phyloP scores from a whole-genome alignment of 148 eudicot species.

The Vaccinium myrtillus region DNA sequence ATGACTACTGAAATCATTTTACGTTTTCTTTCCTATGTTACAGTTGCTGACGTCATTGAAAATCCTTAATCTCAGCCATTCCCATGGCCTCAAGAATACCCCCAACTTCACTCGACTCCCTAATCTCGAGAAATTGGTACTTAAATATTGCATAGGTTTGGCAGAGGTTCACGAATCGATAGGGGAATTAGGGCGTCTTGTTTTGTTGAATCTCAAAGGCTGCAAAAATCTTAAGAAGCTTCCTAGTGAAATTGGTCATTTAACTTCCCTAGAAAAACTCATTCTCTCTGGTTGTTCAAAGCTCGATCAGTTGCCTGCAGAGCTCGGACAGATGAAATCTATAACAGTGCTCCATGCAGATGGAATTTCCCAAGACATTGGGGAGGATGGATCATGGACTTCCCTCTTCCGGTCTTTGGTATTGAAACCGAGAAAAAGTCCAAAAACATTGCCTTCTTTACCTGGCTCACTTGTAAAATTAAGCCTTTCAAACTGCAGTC shows the following conservation, averaged over 20 bases:
- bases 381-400: background rate
- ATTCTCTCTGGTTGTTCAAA: constrained; percentile 12
- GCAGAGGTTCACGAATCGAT: no score
- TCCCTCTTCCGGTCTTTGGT: background rate
- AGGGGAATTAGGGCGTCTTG: no score
- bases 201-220: no score
- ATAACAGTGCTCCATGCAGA: background rate
- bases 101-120: no score
- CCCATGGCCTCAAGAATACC: no score
- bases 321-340: background rate
- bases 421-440: background rate
- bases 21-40: no score
- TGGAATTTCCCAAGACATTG: background rate
- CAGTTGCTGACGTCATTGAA: no score
- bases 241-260: background rate
- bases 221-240: no score
- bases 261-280: constrained; percentile 6
- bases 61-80: no score
- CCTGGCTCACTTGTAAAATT: background rate
- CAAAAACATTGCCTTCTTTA: background rate
- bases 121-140: no score
- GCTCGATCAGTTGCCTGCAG: constrained; percentile 5
- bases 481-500: constrained; percentile 3
- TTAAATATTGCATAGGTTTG: no score
- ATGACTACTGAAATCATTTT: no score